Percentiles rank a stretch among this genome's conserved stretches.
These are phyloP conservation scores for Pneumocystis murina DNA, from an alignment of 1,139 yeast genomes.

Conservation along the genomic window DNA sequence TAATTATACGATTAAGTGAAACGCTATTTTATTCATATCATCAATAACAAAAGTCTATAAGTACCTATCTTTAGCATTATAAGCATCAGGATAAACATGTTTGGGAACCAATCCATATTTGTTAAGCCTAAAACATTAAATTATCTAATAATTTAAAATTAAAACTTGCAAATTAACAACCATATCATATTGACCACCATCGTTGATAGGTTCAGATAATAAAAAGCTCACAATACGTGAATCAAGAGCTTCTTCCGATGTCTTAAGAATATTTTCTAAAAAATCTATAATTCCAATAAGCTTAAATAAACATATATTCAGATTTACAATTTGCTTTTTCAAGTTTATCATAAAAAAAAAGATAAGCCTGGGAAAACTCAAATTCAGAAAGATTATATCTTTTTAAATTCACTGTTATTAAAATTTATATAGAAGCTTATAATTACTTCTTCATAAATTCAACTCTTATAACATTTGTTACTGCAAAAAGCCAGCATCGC, in stretches of 20 bases:
- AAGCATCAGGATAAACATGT: constrained; percentile 45
- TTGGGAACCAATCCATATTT: constrained; percentile 53
- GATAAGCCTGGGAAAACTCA: constrained; percentile 41
- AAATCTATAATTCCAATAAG: constrained; percentile 21
- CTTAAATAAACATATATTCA: not conserved
- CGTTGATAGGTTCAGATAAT: constrained; percentile 39
- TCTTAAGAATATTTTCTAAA: constrained; percentile 43
- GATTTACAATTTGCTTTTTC: constrained; percentile 35
- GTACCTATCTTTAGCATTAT: constrained; percentile 28
- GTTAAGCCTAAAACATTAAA: constrained; percentile 21
- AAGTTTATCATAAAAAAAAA: constrained; percentile 42
- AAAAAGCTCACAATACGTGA: constrained; percentile 39
- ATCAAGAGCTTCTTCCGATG: constrained; percentile 39
- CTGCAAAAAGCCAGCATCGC: constrained; percentile 79
- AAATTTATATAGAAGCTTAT: not conserved
- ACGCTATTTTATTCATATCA: constrained; percentile 25
- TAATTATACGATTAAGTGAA: constrained; percentile 35
- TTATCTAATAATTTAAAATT: not conserved
- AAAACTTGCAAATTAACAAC: constrained; percentile 35
- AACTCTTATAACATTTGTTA: constrained; percentile 55
- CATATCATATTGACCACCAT: constrained; percentile 68
- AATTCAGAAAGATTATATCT: constrained; percentile 45
- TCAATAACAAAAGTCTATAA: constrained; percentile 15
- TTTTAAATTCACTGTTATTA: not conserved
- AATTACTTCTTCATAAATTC: constrained; percentile 39